Evolutionary conservation across 169 alveolate species (phyloP), one percentile per base, ranked within the genome.

Genomic region (Blepharisma undulans): DNA sequence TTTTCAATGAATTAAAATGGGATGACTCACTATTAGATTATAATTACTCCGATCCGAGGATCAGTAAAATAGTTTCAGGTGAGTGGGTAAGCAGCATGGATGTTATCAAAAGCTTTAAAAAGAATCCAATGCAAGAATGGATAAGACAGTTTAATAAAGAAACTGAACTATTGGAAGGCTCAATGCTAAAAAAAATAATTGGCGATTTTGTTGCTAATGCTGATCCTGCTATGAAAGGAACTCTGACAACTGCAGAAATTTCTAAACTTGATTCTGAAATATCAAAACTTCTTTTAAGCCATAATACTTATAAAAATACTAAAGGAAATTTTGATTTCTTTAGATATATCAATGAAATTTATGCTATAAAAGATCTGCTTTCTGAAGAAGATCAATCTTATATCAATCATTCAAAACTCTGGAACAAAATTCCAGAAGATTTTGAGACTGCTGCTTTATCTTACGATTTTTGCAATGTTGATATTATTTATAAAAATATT

Each of bases 211-310:
- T 85, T 59, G 82, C 59, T 6, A 85, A 85, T 5, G 90, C 71
- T 19, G 90, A 85, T 84, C 90, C 90, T 22, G 90, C 84, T 4
- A 85, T 85, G 90, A 60, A 85, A 85, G 90, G 90, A 5, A 84
- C 21, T 60, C 7, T 85, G 48, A 84, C 29, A 48, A 84, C 33
- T n/a, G 27, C 18, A 10, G 78, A 84, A n/a, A 22, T 84, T 10
- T 12, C 32, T 16, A 14, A 84, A 10, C 14, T 84, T 22, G 90
- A 61, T 18, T 10, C n/a, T 21, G 30, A 60, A 66, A n/a, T n/a
- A n/a, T 60, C 71, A 3, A 34, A 4, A 22, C 10, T 7, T 10
- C 48, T 19, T 19, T 72, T 82, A 25, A 18, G 25, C 6, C 89
- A 82, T 5, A 77, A 82, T n/a, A 77, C 30, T 10, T 18, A 82